Evolutionary conservation across 2,329 filamentous ascomycete genomes (phyloP).

Genomic region (Lasiodiplodia sp.): DNA sequence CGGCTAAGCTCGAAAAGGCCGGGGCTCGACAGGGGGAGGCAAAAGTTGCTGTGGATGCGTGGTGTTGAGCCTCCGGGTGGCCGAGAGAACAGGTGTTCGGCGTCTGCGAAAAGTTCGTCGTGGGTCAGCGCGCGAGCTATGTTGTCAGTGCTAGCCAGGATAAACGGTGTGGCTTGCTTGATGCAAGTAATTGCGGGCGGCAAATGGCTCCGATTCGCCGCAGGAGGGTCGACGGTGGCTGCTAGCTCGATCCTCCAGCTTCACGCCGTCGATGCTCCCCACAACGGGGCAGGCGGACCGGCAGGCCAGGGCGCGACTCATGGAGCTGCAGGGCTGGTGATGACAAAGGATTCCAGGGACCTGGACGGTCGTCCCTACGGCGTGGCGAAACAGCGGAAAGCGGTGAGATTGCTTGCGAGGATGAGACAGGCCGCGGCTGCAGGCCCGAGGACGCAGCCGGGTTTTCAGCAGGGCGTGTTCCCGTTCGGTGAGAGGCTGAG

Average conservation of each 20-base stretch:
- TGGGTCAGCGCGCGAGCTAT: slow-evolving; percentile 8
- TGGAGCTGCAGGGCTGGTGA: slow-evolving; percentile 15
- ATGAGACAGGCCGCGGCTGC: slow-evolving; percentile 23
- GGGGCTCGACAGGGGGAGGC: not conserved
- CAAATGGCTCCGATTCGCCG: slow-evolving; percentile 16
- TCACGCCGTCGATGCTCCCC: not conserved
- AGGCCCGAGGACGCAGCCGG: slow-evolving; percentile 2
- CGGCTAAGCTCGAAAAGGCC: not conserved
- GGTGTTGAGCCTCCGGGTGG: not conserved
- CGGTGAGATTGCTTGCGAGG: slow-evolving; percentile 22
- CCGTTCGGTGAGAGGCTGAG: slow-evolving; percentile 13
- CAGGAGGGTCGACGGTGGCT: slow-evolving; percentile 7
- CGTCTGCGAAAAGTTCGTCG: not conserved
- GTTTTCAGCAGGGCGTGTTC: slow-evolving; percentile 20
- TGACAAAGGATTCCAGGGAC: slow-evolving; percentile 24
- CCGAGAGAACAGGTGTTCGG: slow-evolving; percentile 18
- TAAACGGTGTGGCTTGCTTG: slow-evolving; percentile 23
- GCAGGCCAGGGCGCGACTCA: slow-evolving; percentile 12
- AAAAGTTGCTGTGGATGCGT: not conserved
- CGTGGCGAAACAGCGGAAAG: slow-evolving; percentile 8
- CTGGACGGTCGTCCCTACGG: slow-evolving; percentile 1
- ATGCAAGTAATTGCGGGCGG: slow-evolving; percentile 21
- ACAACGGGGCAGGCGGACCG: not conserved
- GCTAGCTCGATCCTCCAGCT: slow-evolving; percentile 17
- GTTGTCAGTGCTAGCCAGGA: slow-evolving; percentile 11